Percentiles rank a stretch among this genome's conserved stretches.
These are phyloP conservation scores for Beta macrorhiza DNA, from an alignment of 179 eudicot species.

Conservation along the genomic window DNA sequence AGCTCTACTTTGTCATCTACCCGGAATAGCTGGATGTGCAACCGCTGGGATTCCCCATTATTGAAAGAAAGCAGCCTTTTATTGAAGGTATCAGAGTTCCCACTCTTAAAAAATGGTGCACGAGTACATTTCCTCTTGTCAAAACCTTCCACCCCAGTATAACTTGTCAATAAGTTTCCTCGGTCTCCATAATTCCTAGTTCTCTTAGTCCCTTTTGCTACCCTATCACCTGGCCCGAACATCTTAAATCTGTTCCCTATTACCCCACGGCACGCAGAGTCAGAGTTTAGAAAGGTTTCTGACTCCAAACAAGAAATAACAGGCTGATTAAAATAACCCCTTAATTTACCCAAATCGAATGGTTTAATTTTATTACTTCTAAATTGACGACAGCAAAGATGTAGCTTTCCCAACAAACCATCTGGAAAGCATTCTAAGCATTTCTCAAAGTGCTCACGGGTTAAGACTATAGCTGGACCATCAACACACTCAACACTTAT, in stretches of 20 bases:
- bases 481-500: slow-evolving; percentile 96
- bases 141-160: slow-evolving; percentile 26
- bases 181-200: slow-evolving; percentile 41
- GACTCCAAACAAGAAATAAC: slow-evolving; percentile 67
- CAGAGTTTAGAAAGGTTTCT: slow-evolving; percentile 26
- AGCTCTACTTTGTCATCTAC: slow-evolving; percentile 69
- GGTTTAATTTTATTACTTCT: slow-evolving; percentile 76
- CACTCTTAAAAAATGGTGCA: slow-evolving; percentile 35
- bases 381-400: slow-evolving; percentile 82
- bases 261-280: slow-evolving; percentile 25
- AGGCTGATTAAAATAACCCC: slow-evolving; percentile 81
- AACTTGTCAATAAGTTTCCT: slow-evolving; percentile 30
- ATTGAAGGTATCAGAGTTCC: slow-evolving; percentile 36
- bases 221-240: slow-evolving; percentile 46
- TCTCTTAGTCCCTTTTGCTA: slow-evolving; percentile 62
- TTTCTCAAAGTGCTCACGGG: slow-evolving; percentile 84
- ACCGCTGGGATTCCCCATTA: slow-evolving; percentile 36
- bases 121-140: slow-evolving; percentile 27
- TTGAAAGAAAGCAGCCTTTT: slow-evolving; percentile 38
- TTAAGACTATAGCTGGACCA: slow-evolving; percentile 85
- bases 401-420: slow-evolving; percentile 55
- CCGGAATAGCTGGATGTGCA: slow-evolving; percentile 38
- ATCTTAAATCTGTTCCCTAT: slow-evolving; percentile 52
- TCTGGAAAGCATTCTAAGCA: slow-evolving; percentile 55
- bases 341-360: slow-evolving; percentile 76